These are phyloP conservation scores for Spathaspora sp. DNA, from an alignment of 805 yeast genomes.

Conservation along the genomic window DNA sequence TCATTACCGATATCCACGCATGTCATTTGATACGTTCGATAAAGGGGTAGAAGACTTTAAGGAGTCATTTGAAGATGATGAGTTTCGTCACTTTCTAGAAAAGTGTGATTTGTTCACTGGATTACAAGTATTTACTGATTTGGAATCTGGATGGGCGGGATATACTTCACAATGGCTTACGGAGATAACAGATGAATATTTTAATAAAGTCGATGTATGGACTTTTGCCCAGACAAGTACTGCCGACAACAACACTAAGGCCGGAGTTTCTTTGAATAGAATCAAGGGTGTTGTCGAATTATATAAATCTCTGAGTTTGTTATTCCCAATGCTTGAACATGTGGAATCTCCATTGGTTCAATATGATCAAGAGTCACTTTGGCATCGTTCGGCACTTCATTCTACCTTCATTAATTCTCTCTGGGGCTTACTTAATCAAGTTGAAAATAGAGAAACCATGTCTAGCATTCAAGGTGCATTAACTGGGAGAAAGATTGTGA, in stretches of 20 bases:
- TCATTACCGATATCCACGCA: slow-evolving; percentile 26
- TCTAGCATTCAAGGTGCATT: slow-evolving; percentile 40
- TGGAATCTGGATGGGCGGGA: slow-evolving; percentile 86
- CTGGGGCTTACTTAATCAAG: slow-evolving; percentile 39
- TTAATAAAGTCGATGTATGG: slow-evolving; percentile 42
- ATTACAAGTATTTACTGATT: slow-evolving; percentile 62
- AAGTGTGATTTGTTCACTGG: slow-evolving; percentile 74
- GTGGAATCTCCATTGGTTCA: slow-evolving; percentile 1
- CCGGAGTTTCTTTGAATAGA: slow-evolving; percentile 28
- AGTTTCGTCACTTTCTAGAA: slow-evolving; percentile 64
- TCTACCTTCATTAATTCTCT: slow-evolving; percentile 28
- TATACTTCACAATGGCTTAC: slow-evolving; percentile 49
- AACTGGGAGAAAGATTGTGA: slow-evolving; percentile 45
- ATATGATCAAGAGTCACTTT: slow-evolving; percentile 9
- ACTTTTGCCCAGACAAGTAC: slow-evolving; percentile 22
- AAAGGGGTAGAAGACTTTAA: slow-evolving; percentile 63
- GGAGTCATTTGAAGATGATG: slow-evolving; percentile 35
- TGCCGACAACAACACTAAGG: not conserved
- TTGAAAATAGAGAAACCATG: slow-evolving; percentile 33
- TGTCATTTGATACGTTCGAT: slow-evolving; percentile 44
- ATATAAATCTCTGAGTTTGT: slow-evolving; percentile 46
- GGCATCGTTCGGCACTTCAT: slow-evolving; percentile 19
- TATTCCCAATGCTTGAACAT: slow-evolving; percentile 46
- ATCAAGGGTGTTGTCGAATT: slow-evolving; percentile 45
- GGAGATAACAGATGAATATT: slow-evolving; percentile 67